Base-by-base conservation (phyloP, 805 yeast species). In the Cyberlindnera maritima region DNA sequence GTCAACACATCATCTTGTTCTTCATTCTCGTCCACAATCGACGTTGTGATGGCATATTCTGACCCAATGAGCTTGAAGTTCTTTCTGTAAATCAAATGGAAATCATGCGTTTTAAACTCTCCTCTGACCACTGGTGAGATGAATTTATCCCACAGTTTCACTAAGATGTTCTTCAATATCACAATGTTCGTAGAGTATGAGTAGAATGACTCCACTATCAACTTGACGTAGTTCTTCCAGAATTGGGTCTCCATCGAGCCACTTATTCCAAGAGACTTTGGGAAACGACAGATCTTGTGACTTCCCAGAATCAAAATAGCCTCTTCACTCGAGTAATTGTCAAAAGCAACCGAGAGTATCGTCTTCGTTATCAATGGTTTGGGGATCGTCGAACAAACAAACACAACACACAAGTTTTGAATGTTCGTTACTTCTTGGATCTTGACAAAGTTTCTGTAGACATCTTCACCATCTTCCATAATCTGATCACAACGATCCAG, bases 11-110 rank as follows among this genome's bases (percentile, higher is more conserved):
- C 41, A 11, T 45, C 44, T 18, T 43, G 50, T 2, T 48, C 49
- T 7, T 52, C 47, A 2, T n/a, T 23, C 5, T 55, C 53, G 5
- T 48, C 50, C 2, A 46, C 47, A 8, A 68, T 53, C 3, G 50
- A 28, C n/a, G 49, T 42, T 3, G 52, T 38, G n/a, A 55, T 34
- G 2, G 68, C 63, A 47, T 60, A 70, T 26, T 66, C 68, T 2
- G 73, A 65, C 3, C 59, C 48, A 6, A 69, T 64, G 10, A 69
- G 46, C 11, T 56, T 51, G 21, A 58, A 49, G 35, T 65, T 63
- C 20, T 54, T 55, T 46, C 66, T 64, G 49, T 68, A 70, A 9
- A 61, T 36, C 17, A 47, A 38, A 13, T 53, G 46, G 44, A 61
- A 60, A 28, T 61, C 61, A 17, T 41, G 43, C 2, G 52, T 48